Conservation (phyloP, 257 asterid species). For the Linderniella brevidens region DNA sequence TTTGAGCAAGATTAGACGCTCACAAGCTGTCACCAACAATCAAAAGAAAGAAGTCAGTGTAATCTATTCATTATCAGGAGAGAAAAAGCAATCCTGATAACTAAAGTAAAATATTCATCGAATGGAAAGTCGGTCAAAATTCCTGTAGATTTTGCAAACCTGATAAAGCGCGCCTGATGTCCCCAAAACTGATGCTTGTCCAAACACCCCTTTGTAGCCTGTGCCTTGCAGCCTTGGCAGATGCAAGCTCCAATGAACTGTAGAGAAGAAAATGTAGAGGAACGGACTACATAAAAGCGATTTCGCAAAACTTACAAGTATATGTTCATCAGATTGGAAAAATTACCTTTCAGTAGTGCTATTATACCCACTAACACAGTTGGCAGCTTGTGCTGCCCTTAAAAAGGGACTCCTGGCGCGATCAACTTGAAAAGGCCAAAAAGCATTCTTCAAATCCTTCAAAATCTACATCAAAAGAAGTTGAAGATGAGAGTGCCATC, state of each 20-base stretch:
- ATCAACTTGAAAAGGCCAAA: slow-evolving; percentile 80
- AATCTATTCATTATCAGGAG: too few relatives aligned
- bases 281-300: too few relatives aligned
- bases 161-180: slow-evolving; percentile 75
- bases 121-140: slow-evolving; percentile 1
- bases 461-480: slow-evolving; percentile 27
- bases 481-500: slow-evolving; percentile 1
- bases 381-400: slow-evolving; percentile 80
- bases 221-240: slow-evolving; percentile 81
- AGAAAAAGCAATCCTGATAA: too few relatives aligned
- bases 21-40: slow-evolving; percentile 44
- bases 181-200: slow-evolving; percentile 79
- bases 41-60: slow-evolving; percentile 6
- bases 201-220: slow-evolving; percentile 81
- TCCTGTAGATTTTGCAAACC: slow-evolving; percentile 18
- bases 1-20: slow-evolving; percentile 58
- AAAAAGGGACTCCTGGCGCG: slow-evolving; percentile 43
- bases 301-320: too few relatives aligned
- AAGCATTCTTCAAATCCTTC: slow-evolving; percentile 58
- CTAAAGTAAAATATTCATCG: too few relatives aligned
- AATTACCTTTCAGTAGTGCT: slow-evolving; percentile 34
- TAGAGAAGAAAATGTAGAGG: slow-evolving; percentile 10
- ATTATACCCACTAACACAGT: slow-evolving; percentile 27
- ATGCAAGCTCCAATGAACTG: slow-evolving; percentile 57
- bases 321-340: not conserved